A percentile compares a stretch with the other conserved stretches of the same genome.
These are phyloP conservation scores for Aspergillus texensis DNA, from an alignment of 2,329 filamentous ascomycete genomes.

Conservation along the genomic window DNA sequence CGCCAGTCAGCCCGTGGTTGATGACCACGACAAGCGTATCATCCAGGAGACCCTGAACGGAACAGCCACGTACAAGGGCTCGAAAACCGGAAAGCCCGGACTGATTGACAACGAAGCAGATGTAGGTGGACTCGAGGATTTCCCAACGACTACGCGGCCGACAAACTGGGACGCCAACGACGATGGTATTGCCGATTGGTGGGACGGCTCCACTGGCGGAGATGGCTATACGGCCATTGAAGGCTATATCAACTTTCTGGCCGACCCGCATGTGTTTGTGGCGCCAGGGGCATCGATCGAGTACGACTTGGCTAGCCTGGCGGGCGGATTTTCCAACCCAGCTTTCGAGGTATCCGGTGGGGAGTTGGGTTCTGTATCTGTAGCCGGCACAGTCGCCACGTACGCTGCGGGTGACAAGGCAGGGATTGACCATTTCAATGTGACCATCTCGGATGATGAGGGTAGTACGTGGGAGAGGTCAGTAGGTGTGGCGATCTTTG, in stretches of 20 bases:
- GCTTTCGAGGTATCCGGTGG: background rate
- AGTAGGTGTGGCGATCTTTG: slow-evolving; percentile 9
- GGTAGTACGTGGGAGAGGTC: slow-evolving; percentile 11
- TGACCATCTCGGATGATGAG: slow-evolving; percentile 4
- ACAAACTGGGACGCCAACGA: slow-evolving; percentile 11
- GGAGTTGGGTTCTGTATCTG: background rate
- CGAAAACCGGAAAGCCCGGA: slow-evolving; percentile 9
- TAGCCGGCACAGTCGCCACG: background rate
- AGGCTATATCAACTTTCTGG: slow-evolving; percentile 17
- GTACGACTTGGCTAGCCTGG: background rate
- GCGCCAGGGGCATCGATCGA: background rate
- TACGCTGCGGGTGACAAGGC: slow-evolving; percentile 5
- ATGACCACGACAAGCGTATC: slow-evolving; percentile 14
- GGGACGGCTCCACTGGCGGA: slow-evolving; percentile 12
- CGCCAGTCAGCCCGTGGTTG: slow-evolving; percentile 2
- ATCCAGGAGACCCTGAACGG: slow-evolving; percentile 13
- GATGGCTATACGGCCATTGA: slow-evolving; percentile 13
- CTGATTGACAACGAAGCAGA: slow-evolving; percentile 16
- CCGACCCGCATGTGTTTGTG: slow-evolving; percentile 12
- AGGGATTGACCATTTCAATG: slow-evolving; percentile 1
- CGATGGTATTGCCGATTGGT: slow-evolving; percentile 16
- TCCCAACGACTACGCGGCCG: slow-evolving; percentile 6
- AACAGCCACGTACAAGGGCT: slow-evolving; percentile 8
- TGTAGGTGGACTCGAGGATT: slow-evolving; percentile 11
- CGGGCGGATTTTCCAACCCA: background rate